phyloP scores from a whole-genome alignment of 163 green algal species.

The Picocystis sp. region DNA sequence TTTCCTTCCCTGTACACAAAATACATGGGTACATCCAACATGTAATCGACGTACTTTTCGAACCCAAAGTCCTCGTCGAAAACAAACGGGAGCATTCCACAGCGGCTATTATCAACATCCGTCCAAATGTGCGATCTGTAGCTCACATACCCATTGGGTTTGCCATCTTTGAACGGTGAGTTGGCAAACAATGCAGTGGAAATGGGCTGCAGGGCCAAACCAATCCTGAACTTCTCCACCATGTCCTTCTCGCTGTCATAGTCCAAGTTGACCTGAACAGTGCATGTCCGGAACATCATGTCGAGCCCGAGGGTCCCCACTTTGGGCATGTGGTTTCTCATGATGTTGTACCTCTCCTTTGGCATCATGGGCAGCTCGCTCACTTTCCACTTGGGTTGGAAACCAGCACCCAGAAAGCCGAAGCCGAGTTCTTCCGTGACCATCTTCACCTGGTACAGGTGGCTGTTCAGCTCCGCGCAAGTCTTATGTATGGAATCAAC shows the following conservation, averaged over 20 bases:
- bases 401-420: slow-evolving; percentile 76
- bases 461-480: slow-evolving; percentile 75
- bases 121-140: slow-evolving; percentile 73
- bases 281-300: slow-evolving; percentile 99
- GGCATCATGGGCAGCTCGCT: slow-evolving; percentile 85
- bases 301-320: slow-evolving; percentile 74
- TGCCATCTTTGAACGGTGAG: slow-evolving; percentile 84
- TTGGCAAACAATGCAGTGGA: slow-evolving; percentile 92
- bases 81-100: slow-evolving; percentile 81
- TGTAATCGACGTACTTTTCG: slow-evolving; percentile 80
- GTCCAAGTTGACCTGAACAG: slow-evolving; percentile 96
- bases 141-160: slow-evolving; percentile 52
- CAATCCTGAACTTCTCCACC: slow-evolving; percentile 88
- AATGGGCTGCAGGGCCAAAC: slow-evolving; percentile 74
- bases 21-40: slow-evolving; percentile 98
- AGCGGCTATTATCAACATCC: slow-evolving; percentile 70
- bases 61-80: slow-evolving; percentile 83
- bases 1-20: slow-evolving; percentile 71
- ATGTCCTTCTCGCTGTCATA: slow-evolving; percentile 91
- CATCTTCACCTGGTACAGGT: slow-evolving; percentile 86
- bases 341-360: slow-evolving; percentile 84
- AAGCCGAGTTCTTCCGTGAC: slow-evolving; percentile 69
- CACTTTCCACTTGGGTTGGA: slow-evolving; percentile 78
- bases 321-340: slow-evolving; percentile 93
- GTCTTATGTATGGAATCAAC: slow-evolving; percentile 78